These are phyloP conservation scores for Rossbeevera mucosa DNA, from an alignment of 768 basidiomycete genomes.

Conservation along the genomic window DNA sequence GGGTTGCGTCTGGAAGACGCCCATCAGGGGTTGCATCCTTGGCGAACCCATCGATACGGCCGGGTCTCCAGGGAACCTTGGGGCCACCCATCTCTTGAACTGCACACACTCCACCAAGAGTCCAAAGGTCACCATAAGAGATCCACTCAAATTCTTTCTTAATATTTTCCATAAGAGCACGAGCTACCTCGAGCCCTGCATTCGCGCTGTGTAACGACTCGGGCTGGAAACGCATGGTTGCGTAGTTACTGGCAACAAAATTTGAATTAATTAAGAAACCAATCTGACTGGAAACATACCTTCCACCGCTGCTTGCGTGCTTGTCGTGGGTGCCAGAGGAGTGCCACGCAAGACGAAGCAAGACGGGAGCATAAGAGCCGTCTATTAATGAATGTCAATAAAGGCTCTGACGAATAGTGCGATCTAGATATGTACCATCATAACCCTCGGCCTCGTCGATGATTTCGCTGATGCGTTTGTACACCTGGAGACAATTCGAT, in stretches of 20 bases:
- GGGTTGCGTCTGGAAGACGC: conserved; percentile 81
- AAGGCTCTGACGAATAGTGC: background rate
- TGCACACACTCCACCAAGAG: conserved; percentile 88
- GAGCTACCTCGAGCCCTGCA: conserved; percentile 75
- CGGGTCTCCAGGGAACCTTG: conserved; percentile 89
- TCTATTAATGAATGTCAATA: conserved; percentile 40
- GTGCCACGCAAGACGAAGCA: conserved; percentile 93
- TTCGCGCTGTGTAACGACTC: conserved; percentile 84
- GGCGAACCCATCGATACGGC: conserved; percentile 82
- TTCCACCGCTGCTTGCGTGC: conserved; percentile 70
- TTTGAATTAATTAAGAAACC: background rate
- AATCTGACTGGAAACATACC: conserved; percentile 39
- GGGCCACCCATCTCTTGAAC: conserved; percentile 93
- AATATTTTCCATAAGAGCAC: conserved; percentile 77
- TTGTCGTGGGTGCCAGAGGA: conserved; percentile 91
- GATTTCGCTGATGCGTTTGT: conserved; percentile 79
- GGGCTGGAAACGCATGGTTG: conserved; percentile 96
- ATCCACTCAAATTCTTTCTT: conserved; percentile 92
- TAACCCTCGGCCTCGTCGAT: conserved; percentile 69
- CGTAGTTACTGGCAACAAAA: conserved; percentile 70
- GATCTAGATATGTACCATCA: conserved; percentile 61
- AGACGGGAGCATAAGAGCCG: conserved; percentile 82
- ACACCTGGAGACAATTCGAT: conserved; percentile 51
- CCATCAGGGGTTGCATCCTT: conserved; percentile 78
- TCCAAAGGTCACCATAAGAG: conserved; percentile 95